Evolutionary conservation across 2,329 filamentous ascomycete species (phyloP).

Genomic region (Fusarium papillatum): DNA sequence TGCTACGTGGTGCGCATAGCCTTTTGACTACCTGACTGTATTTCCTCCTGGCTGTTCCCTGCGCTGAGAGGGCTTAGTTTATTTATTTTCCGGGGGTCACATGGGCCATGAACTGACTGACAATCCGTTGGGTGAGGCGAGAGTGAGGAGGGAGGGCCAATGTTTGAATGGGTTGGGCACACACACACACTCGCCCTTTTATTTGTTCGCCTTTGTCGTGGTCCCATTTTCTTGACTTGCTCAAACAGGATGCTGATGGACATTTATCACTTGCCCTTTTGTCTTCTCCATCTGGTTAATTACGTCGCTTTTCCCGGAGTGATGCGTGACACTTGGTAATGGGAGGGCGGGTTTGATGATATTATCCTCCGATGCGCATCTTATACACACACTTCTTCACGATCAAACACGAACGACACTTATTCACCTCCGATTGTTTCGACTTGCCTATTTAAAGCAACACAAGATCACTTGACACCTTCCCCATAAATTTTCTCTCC

Average conservation of each 20-base stretch:
- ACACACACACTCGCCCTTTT: background rate
- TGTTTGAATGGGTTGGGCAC: background rate
- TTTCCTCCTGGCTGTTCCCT: background rate
- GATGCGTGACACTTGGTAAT: background rate
- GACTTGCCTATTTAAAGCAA: background rate
- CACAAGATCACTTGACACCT: background rate
- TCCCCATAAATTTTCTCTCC: background rate
- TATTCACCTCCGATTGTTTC: background rate
- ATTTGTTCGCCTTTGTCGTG: background rate
- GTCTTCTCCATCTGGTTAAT: background rate
- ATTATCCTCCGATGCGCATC: background rate
- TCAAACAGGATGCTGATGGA: background rate
- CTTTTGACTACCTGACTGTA: background rate
- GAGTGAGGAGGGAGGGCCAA: background rate
- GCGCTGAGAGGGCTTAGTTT: background rate
- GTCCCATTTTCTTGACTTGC: background rate
- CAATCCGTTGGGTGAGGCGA: background rate
- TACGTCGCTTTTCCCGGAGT: background rate
- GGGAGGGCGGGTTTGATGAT: background rate
- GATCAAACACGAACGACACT: background rate
- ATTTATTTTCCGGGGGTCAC: slow-evolving; percentile 3
- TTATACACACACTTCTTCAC: background rate
- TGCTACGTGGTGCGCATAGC: slow-evolving; percentile 22
- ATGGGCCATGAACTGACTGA: background rate
- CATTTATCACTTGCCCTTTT: background rate